phyloP scores from a whole-genome alignment of 108 stramenopile genomes.

The Schizochytrium sp. region DNA sequence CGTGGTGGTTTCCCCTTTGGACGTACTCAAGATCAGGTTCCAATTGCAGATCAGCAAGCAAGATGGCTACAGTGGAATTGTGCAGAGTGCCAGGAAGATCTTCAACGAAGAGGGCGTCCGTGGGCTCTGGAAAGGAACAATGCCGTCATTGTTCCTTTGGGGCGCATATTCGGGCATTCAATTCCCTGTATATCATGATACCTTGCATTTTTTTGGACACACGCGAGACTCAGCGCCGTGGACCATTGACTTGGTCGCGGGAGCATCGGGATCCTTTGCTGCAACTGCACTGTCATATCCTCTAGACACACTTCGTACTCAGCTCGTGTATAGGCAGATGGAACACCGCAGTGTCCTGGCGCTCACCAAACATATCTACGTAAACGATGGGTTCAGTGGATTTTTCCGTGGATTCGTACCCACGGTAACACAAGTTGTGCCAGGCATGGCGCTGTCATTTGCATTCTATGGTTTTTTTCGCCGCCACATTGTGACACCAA shows the following conservation, averaged over 20 bases:
- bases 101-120: slow-evolving; percentile 35
- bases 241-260: background rate
- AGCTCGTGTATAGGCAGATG: slow-evolving; percentile 11
- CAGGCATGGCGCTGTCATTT: slow-evolving; percentile 53
- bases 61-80: slow-evolving; percentile 8
- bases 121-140: slow-evolving; percentile 48
- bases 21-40: slow-evolving; percentile 54
- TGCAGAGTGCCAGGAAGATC: slow-evolving; percentile 27
- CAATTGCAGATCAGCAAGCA: background rate
- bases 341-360: background rate
- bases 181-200: slow-evolving; percentile 47
- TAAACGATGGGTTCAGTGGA: background rate
- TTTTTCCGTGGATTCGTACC: slow-evolving; percentile 53
- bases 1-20: slow-evolving; percentile 40
- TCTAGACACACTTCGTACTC: slow-evolving; percentile 54
- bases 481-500: background rate
- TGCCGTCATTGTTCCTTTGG: slow-evolving; percentile 41
- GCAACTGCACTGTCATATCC: slow-evolving; percentile 16
- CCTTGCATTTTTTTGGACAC: background rate
- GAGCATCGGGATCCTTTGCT: slow-evolving; percentile 13
- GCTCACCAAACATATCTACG: background rate
- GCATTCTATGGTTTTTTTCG: slow-evolving; percentile 10
- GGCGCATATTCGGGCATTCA: slow-evolving; percentile 19
- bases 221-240: background rate
- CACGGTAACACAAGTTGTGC: slow-evolving; percentile 46